Evolutionary conservation across 2,329 filamentous ascomycete species (phyloP).

Genomic region (Aspergillus tamarii): DNA sequence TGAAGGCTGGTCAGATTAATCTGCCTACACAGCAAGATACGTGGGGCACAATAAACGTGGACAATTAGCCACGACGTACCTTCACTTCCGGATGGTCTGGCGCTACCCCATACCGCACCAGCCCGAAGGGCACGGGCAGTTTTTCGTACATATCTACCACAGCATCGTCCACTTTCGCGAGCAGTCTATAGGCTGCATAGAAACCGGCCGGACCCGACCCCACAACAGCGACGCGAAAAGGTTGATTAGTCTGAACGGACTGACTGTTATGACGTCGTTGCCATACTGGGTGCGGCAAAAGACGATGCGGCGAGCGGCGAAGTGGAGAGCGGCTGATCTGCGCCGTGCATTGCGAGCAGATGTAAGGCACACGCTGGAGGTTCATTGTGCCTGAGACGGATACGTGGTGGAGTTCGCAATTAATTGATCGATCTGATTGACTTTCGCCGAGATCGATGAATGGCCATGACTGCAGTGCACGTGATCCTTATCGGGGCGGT

Average conservation of each 20-base stretch:
- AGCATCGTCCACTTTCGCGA: conserved; percentile 72
- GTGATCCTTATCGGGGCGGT: conserved; percentile 19
- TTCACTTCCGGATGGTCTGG: conserved; percentile 98
- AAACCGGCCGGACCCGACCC: conserved; percentile 96
- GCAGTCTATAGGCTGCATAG: conserved; percentile 85
- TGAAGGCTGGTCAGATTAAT: conserved; percentile 39
- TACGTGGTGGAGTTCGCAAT: conserved; percentile 4
- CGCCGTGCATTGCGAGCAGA: conserved; percentile 36
- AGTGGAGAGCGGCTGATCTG: conserved; percentile 18
- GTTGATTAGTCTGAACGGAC: conserved; percentile 44
- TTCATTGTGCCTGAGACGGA: conserved; percentile 26
- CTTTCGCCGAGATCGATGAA: neutral
- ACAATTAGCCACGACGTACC: conserved; percentile 54
- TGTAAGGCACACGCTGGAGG: conserved; percentile 28
- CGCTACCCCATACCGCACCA: conserved; percentile 94
- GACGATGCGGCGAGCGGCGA: conserved; percentile 5
- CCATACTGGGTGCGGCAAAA: conserved; percentile 11
- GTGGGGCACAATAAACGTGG: neutral
- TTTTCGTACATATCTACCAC: conserved; percentile 95
- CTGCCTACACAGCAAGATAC: neutral
- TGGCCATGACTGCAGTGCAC: conserved; percentile 15
- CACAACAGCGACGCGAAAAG: conserved; percentile 81
- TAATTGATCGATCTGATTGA: neutral
- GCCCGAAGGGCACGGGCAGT: conserved; percentile 86
- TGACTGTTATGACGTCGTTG: conserved; percentile 36